Evolutionary conservation across 768 basidiomycete genomes (phyloP), one percentile per base, ranked within the genome.

Genomic region (Russula lepida): DNA sequence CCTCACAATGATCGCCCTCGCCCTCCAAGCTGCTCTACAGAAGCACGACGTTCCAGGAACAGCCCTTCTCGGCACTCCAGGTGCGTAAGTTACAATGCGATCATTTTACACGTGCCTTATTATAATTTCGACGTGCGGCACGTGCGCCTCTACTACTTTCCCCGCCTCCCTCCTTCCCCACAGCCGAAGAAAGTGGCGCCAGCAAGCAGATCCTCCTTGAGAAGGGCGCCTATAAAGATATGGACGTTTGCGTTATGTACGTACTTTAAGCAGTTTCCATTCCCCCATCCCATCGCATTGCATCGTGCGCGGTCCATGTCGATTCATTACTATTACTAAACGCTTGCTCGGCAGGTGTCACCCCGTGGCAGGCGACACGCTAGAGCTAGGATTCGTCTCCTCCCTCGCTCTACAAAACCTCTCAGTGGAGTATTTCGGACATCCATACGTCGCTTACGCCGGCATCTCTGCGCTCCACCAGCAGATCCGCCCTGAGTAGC

Each of bases 231-330:
- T 94, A 94, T 73, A 71, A 81, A 19, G 86, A 81, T 21, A 92
- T 94, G 88, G 84, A 92, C 68, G 80, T 79, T 17, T 90, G 90
- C 69, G 69, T 92, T 66, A 91, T 91, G 90, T 86, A 41, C 30
- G 65, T 47, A 43, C 17, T 8, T n/a, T 70, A 59, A 19, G 30
- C 53, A 15, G 43, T 47, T 60, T 63, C 35, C 41, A 25, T 53
- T 54, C 59, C 27, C 25, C 35, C n/a, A 19, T 15, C 15, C 9
- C 43, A 9, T 19, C 17, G 41, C n/a, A 43, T n/a, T 35, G 11
- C 6, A n/a, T 30, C 23, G 48, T 30, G 13, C 41, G 41, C 21
- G 28, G 13, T 13, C 33, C 56, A 13, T 13, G 35, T 57, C 27
- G 47, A 39, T 13, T 30, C n/a, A 8, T 13, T 23, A 17, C 32